phyloP scores from a whole-genome alignment of 139 green algal species.

The Marvania coccoides region DNA sequence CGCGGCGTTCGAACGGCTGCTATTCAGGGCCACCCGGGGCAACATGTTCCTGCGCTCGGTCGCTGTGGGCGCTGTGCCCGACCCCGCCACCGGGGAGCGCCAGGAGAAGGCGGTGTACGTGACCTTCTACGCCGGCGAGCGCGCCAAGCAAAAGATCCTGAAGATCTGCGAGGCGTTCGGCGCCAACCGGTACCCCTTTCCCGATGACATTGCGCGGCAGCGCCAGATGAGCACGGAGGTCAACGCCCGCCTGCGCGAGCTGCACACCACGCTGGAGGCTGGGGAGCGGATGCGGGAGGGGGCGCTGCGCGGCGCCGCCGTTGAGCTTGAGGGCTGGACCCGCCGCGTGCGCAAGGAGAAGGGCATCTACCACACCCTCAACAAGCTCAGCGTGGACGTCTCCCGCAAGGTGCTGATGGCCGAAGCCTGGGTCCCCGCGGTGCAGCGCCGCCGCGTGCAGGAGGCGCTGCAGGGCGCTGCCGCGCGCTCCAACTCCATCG shows the following conservation, averaged over 20 bases:
- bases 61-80: conserved; percentile 43
- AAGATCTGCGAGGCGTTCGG: conserved; percentile 91
- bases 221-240: conserved; percentile 85
- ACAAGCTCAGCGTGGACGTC: conserved; percentile 92
- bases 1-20: conserved; percentile 84
- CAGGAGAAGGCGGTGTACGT: conserved; percentile 94
- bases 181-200: conserved; percentile 96
- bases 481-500: conserved; percentile 31
- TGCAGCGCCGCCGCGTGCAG: conserved; percentile 42
- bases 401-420: conserved; percentile 87
- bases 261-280: conserved; percentile 86
- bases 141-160: conserved; percentile 81
- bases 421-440: conserved; percentile 85
- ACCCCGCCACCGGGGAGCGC: conserved; percentile 76
- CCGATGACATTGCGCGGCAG: conserved; percentile 82
- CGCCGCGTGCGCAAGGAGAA: conserved; percentile 73
- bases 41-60: conserved; percentile 87
- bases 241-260: conserved; percentile 73
- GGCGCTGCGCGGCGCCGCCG: conserved; percentile 61
- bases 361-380: conserved; percentile 95
- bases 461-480: conserved; percentile 58
- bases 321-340: conserved; percentile 58
- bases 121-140: conserved; percentile 95
- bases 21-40: conserved; percentile 96
- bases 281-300: conserved; percentile 59